Conservation (phyloP, 768 basidiomycete genomes). For the Amanita fuliginea region DNA sequence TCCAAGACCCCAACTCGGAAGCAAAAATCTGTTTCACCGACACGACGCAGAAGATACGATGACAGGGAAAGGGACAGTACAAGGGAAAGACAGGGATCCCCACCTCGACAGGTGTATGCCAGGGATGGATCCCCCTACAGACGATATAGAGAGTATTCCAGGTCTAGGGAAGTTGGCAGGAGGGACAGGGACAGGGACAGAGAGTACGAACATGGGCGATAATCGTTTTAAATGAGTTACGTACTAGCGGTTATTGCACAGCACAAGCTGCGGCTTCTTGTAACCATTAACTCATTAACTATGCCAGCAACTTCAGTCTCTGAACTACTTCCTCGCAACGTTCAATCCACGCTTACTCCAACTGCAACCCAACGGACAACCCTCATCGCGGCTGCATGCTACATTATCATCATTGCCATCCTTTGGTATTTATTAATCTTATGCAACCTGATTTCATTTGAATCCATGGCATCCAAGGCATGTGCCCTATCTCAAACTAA, state of each 20-base stretch:
- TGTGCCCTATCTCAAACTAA: slow-evolving; percentile 57
- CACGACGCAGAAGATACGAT: slow-evolving; percentile 11
- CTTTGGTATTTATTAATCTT: slow-evolving; percentile 45
- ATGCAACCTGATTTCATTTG: not conserved
- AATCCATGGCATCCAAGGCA: slow-evolving; percentile 39
- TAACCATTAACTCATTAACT: not conserved
- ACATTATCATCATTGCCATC: slow-evolving; percentile 66
- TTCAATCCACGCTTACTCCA: slow-evolving; percentile 41
- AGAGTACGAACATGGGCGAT: slow-evolving; percentile 12
- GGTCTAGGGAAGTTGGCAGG: slow-evolving; percentile 1
- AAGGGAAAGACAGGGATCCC: not conserved
- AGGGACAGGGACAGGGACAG: slow-evolving; percentile 14
- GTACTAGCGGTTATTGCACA: not conserved
- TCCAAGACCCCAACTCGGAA: slow-evolving; percentile 8
- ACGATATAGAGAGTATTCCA: not conserved
- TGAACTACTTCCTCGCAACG: slow-evolving; percentile 18
- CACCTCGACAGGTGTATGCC: not conserved
- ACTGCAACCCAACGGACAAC: slow-evolving; percentile 66
- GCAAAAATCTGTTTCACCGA: slow-evolving; percentile 12
- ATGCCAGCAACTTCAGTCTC: not conserved
- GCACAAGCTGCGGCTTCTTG: not conserved
- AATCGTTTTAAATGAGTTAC: not conserved
- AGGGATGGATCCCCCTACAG: not conserved
- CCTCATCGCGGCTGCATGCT: slow-evolving; percentile 69
- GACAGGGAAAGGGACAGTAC: not conserved